A percentile compares a stretch with the other conserved stretches of the same genome.
Conservation (phyloP, 1,284 basidiomycete genomes). For the Apiotrichum brassicae region DNA sequence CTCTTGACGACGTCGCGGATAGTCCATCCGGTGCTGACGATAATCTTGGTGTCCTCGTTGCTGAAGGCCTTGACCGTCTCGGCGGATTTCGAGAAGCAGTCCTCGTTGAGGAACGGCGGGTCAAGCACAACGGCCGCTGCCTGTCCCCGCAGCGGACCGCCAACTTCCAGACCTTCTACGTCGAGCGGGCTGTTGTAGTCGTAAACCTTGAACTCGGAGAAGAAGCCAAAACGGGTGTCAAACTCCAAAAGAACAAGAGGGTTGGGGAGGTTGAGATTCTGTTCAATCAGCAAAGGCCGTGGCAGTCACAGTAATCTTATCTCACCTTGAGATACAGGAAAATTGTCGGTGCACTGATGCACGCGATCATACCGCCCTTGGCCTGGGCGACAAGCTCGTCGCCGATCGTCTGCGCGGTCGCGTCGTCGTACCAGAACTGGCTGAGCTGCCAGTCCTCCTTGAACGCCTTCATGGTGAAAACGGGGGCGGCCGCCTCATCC, state of each 20-base stretch:
- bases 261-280: slow-evolving; percentile 12
- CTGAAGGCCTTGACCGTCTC: slow-evolving; percentile 2
- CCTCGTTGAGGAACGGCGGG: slow-evolving; percentile 12
- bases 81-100: slow-evolving; percentile 4
- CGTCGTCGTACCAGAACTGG: slow-evolving; percentile 17
- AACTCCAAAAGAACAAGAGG: slow-evolving; percentile 12
- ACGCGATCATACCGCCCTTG: slow-evolving; percentile 5
- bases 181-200: slow-evolving; percentile 8
- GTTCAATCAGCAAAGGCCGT: too few relatives aligned
- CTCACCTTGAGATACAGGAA: slow-evolving; percentile 11
- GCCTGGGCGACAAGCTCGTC: slow-evolving; percentile 4
- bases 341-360: slow-evolving; percentile 4
- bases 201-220: slow-evolving; percentile 11
- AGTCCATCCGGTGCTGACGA: slow-evolving; percentile 10
- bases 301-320: too few relatives aligned
- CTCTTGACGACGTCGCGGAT: slow-evolving; percentile 1
- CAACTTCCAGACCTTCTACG: neutral
- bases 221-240: slow-evolving; percentile 13
- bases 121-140: slow-evolving; percentile 9
- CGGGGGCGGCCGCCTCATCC: neutral
- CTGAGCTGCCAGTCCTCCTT: slow-evolving; percentile 14
- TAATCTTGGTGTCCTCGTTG: slow-evolving; percentile 1
- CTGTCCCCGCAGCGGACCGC: neutral
- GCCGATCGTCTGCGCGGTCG: slow-evolving; percentile 1
- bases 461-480: slow-evolving; percentile 6